Base-by-base conservation (phyloP, 2,329 filamentous ascomycete species). In the Alternaria sp. region DNA sequence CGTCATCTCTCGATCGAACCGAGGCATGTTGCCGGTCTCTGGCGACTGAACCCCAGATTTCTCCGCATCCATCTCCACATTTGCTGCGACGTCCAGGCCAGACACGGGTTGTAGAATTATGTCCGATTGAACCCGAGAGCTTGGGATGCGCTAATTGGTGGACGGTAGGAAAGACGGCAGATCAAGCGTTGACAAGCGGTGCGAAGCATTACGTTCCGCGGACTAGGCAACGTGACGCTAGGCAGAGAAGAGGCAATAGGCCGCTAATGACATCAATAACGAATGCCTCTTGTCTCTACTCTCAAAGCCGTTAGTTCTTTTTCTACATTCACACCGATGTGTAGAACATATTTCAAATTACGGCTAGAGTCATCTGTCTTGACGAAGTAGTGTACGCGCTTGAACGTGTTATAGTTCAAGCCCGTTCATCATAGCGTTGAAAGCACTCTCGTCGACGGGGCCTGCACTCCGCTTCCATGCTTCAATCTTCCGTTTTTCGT, bases 1-100 rank as follows among this genome's bases (percentile, higher is more conserved):
- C 64, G 57, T 66, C 59, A 58, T 59, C 43, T 14, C 41, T 14
- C 43, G 11, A 50, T 32, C 30, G 28, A 38, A 32, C 56, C 59
- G 56, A 64, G 62, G 59, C 56, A 55, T 27, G 8, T 50, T 22
- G 20, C 49, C 36, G 43, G n/a, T 32, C 27, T 40, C 51, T 20
- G 25, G 30, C 30, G 14, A 14, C 1, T 34, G 16, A 43, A 54
- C 58, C 59, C 61, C 46, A 62, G 30, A 5, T 41, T 58, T 58
- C 56, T 54, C 52, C 52, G 52, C 52, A 54, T 36, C 3, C 5
- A 16, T 28, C 40, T 34, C 52, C 41, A 25, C 14, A 45, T 38
- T 18, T 12, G 40, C 52, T 36, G 16, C 28, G 25, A 32, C 22
- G 18, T 32, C 28, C 18, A 16, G n/a, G 18, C 20, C 20, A 16